Percentiles rank a stretch among this genome's conserved stretches.
These are phyloP conservation scores for Tuber borchii DNA, from an alignment of 495 filamentous ascomycete genomes.

Conservation along the genomic window DNA sequence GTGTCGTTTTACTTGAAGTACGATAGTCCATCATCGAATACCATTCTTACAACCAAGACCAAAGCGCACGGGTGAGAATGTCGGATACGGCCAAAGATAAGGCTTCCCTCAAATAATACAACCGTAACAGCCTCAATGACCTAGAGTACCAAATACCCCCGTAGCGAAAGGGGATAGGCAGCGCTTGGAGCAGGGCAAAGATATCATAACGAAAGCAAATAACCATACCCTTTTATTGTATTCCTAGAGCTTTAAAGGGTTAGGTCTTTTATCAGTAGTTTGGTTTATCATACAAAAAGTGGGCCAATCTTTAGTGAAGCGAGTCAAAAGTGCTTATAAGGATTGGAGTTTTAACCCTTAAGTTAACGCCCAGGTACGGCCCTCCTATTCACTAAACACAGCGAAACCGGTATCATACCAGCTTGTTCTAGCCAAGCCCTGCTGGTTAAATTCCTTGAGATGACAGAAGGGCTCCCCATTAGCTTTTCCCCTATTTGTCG, in stretches of 20 bases:
- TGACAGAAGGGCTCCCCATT: background rate
- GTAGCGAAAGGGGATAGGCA: background rate
- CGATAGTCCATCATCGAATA: background rate
- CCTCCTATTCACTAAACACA: too few species aligned
- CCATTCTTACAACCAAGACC: background rate
- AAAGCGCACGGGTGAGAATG: background rate
- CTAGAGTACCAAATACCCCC: background rate
- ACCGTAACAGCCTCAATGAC: background rate
- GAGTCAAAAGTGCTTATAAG: background rate
- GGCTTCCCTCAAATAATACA: background rate
- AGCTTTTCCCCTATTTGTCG: background rate
- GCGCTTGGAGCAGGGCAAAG: too few species aligned
- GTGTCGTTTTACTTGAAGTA: too few species aligned
- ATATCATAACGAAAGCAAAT: background rate
- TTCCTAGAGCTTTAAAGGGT: background rate
- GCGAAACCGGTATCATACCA: too few species aligned
- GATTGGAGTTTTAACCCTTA: background rate
- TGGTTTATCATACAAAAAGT: background rate
- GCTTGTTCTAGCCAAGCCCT: background rate
- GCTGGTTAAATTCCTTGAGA: background rate
- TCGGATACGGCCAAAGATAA: background rate
- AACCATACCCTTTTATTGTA: background rate
- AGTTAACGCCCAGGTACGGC: too few species aligned
- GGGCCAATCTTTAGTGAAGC: background rate
- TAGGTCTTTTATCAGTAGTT: background rate